Conservation (phyloP, 164 flowering plant species). For the Tetrastigma voinierianum region DNA sequence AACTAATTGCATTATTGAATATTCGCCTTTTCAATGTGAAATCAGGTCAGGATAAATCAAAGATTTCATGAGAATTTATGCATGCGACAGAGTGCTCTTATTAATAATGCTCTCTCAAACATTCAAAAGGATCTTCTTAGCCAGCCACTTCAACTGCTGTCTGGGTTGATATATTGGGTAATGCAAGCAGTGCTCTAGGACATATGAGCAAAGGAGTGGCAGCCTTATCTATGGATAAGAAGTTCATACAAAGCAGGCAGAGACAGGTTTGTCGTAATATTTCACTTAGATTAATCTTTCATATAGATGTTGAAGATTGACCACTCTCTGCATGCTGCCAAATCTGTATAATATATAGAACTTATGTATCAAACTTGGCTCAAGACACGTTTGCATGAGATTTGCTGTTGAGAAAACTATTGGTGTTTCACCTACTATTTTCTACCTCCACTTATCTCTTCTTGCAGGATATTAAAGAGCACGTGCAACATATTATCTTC, state of each 20-base stretch:
- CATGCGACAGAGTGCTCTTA: constrained; percentile 86
- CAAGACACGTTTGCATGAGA: too few relatives aligned
- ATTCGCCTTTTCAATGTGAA: not conserved
- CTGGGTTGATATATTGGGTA: constrained; percentile 98
- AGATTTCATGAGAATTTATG: constrained; percentile 74
- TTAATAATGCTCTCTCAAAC: constrained; percentile 64
- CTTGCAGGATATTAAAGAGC: too few relatives aligned
- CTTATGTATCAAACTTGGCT: too few relatives aligned
- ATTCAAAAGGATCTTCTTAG: constrained; percentile 91
- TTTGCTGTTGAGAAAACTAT: too few relatives aligned
- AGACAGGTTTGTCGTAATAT: constrained; percentile 61
- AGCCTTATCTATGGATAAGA: constrained; percentile 97
- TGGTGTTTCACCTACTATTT: too few relatives aligned
- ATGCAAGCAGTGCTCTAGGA: constrained; percentile 99
- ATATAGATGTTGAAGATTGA: not conserved
- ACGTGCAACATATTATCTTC: too few relatives aligned
- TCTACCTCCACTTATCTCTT: too few relatives aligned
- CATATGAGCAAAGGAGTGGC: constrained; percentile 99
- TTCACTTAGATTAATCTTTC: not conserved
- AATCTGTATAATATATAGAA: too few relatives aligned
- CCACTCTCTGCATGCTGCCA: not conserved
- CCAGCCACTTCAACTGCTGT: constrained; percentile 95
- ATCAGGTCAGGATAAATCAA: constrained; percentile 83
- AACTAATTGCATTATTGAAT: not conserved
- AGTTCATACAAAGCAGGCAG: constrained; percentile 92